Evolutionary conservation across 768 basidiomycete genomes (phyloP), one percentile per base, ranked within the genome.

Genomic region (Leccinum sublutescens): DNA sequence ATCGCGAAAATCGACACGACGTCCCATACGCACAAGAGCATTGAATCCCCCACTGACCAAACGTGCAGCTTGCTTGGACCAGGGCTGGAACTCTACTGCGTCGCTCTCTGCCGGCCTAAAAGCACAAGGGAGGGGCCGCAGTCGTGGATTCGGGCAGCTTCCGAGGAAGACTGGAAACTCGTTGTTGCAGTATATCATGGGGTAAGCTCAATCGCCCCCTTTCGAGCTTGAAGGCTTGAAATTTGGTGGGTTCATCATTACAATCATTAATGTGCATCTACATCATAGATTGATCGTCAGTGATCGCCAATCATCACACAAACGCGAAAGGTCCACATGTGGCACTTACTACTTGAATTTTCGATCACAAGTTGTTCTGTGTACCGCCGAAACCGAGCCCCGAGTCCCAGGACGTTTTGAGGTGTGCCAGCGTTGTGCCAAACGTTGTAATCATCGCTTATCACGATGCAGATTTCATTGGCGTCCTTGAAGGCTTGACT

Each of bases 261-360:
- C 17, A 14, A 21, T 40, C 34, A 29, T 27, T 27, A 27, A 47
- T 15, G 27, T 33, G 50, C 33, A 31, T 17, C 47, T 33, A 10
- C n/a, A 43, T 38, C 40, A 12, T 25, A n/a, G 34, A 51, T 54
- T 47, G 21, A 54, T 64, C 33, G 14, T 58, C 15, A 63, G 27
- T 27, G 23, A 29, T 55, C 12, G 5, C 25, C 34, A 33, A 17
- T 5, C 8, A 14, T 19, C 34, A 31, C 3, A 19, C 25, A 19
- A 57, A 45, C n/a, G 14, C 5, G 29, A 55, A 27, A 25, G 21
- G 17, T n/a, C 38, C 43, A 52, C 58, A 17, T 21, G 21, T 14
- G 21, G 6, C 17, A n/a, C 27, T 50, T 14, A 25, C 48, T 14
- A 14, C 27, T 8, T 62, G 29, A 14, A 11, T 8, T 34, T 5